A percentile compares a stretch with the other conserved stretches of the same genome.
phyloP scores from a whole-genome alignment of 2,329 filamentous ascomycete species.

The Diaporthe batatas region DNA sequence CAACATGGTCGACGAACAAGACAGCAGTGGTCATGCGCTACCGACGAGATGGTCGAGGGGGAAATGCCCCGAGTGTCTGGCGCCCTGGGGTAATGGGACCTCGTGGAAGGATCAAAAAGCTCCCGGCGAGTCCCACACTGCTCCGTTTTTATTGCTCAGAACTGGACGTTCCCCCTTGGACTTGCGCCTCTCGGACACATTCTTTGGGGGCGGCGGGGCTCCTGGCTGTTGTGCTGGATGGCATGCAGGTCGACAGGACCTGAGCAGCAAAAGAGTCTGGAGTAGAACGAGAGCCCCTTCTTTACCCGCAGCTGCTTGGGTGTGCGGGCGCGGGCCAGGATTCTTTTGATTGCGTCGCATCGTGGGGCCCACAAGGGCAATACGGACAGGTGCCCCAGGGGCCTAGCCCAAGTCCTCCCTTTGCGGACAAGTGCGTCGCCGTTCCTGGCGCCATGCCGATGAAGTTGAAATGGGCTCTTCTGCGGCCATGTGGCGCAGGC shows the following conservation, averaged over 20 bases:
- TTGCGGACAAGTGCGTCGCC: conserved; percentile 13
- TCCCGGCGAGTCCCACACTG: conserved; percentile 1
- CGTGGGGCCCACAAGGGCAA: conserved; percentile 26
- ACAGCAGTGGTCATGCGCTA: background rate
- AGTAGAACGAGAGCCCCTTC: conserved; percentile 5
- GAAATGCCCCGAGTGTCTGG: conserved; percentile 11
- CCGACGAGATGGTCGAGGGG: conserved; percentile 7
- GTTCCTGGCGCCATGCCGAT: conserved; percentile 16
- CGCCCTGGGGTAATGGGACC: conserved; percentile 11
- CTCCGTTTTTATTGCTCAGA: conserved; percentile 20
- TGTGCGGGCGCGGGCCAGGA: conserved; percentile 1
- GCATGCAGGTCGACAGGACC: conserved; percentile 19
- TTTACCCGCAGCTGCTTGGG: background rate
- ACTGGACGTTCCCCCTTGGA: conserved; percentile 23
- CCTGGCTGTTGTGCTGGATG: background rate
- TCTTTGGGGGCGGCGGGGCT: conserved; percentile 2
- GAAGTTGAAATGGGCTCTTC: conserved; percentile 15
- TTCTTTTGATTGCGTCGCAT: conserved; percentile 26
- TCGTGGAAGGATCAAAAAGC: conserved; percentile 25
- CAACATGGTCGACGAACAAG: conserved; percentile 4
- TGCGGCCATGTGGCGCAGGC: conserved; percentile 6
- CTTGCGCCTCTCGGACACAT: conserved; percentile 15
- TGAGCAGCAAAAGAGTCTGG: background rate
- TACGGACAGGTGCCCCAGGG: background rate
- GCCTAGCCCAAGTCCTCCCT: background rate